A percentile compares a stretch with the other conserved stretches of the same genome.
Conservation (phyloP, 352 stramenopile species). For the Phytophthora cryptogea region DNA sequence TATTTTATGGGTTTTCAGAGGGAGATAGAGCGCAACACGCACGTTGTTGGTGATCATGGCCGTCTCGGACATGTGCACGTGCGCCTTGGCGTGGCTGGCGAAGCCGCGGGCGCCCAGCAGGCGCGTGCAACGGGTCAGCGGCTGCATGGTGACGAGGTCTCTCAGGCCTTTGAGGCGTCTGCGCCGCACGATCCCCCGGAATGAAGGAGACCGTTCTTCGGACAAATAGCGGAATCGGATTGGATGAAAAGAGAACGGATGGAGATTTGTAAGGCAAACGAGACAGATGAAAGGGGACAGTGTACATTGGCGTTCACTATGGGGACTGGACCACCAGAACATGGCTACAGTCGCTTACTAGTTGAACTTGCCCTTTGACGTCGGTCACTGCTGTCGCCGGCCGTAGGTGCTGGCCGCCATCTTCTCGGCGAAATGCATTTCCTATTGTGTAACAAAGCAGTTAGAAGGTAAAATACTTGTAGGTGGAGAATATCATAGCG, state of each 20-base stretch:
- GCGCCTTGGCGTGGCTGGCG: constrained; percentile 50
- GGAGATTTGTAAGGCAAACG: not conserved
- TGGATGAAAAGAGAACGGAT: constrained; percentile 25
- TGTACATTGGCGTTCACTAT: constrained; percentile 5
- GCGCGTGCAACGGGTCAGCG: constrained; percentile 28
- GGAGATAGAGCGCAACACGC: constrained; percentile 12
- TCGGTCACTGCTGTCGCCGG: constrained; percentile 31
- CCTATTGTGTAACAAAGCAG: constrained; percentile 24
- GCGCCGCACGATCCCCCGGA: constrained; percentile 21
- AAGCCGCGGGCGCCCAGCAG: constrained; percentile 54
- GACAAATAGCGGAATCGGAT: constrained; percentile 1
- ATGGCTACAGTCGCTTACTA: constrained; percentile 12
- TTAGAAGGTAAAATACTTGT: not conserved
- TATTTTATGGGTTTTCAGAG: not conserved
- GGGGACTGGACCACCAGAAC: constrained; percentile 23
- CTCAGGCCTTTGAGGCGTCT: constrained; percentile 18
- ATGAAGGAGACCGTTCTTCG: constrained; percentile 1
- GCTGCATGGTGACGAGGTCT: constrained; percentile 34
- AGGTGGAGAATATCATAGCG: too few species aligned
- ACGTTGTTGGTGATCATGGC: constrained; percentile 90
- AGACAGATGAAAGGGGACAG: constrained; percentile 9
- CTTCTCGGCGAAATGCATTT: constrained; percentile 78
- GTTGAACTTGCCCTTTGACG: constrained; percentile 8
- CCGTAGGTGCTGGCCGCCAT: constrained; percentile 59
- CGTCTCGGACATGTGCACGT: constrained; percentile 85